Conservation (phyloP, 768 basidiomycete species). For the Lyophyllum atratum region DNA sequence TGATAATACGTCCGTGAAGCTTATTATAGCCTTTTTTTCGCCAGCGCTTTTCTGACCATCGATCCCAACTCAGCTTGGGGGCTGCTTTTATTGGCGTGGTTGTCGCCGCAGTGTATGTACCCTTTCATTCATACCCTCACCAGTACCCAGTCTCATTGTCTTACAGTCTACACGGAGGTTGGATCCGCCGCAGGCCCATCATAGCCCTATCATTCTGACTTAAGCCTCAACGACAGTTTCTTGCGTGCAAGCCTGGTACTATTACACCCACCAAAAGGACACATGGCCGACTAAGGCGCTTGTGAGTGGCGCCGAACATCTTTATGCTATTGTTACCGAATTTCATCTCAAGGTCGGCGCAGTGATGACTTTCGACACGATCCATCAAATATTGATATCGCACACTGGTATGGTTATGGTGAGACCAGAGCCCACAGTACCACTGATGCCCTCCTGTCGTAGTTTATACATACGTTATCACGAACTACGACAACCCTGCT, state of each 20-base stretch:
- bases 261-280: conserved; percentile 53
- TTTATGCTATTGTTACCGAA: not conserved
- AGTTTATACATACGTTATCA: conserved; percentile 53
- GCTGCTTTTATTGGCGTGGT: conserved; percentile 53
- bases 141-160: not conserved
- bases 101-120: conserved; percentile 47
- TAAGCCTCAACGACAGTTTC: conserved; percentile 39
- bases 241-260: conserved; percentile 56
- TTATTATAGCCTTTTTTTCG: not conserved
- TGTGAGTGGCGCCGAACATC: conserved; percentile 29
- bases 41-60: not conserved
- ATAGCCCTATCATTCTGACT: not conserved
- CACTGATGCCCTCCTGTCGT: not conserved
- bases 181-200: conserved; percentile 4
- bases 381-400: conserved; percentile 55
- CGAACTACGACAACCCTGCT: conserved; percentile 33
- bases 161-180: conserved; percentile 53
- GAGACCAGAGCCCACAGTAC: not conserved
- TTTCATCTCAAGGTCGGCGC: conserved; percentile 41
- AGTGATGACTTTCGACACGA: conserved; percentile 51
- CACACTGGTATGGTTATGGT: conserved; percentile 41
- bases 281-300: conserved; percentile 47
- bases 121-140: not conserved
- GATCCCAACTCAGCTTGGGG: conserved; percentile 39
- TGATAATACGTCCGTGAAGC: conserved; percentile 21